Conservation (phyloP, 345 rosid genomes). For the Streptanthus diversifolius region DNA sequence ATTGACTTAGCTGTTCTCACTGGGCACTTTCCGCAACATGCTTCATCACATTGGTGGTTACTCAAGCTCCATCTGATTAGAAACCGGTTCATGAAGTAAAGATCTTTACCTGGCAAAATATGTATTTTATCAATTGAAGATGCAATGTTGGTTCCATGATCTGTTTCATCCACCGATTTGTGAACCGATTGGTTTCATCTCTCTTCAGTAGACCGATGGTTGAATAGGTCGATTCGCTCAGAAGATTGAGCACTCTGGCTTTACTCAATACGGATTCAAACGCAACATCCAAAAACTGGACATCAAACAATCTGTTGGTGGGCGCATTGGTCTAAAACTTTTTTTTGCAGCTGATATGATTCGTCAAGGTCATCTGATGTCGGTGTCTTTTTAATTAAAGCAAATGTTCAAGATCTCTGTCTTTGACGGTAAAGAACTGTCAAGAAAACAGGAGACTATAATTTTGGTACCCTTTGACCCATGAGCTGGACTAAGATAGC, state of each 20-base stretch:
- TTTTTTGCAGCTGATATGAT: constrained; percentile 50
- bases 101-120: constrained; percentile 47
- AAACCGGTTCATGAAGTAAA: constrained; percentile 76
- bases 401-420: constrained; percentile 36
- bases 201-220: constrained; percentile 47
- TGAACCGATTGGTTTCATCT: constrained; percentile 61
- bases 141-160: constrained; percentile 9
- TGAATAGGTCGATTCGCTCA: constrained; percentile 61
- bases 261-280: constrained; percentile 58
- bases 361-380: constrained; percentile 33
- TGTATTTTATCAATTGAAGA: constrained; percentile 19
- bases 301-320: constrained; percentile 39
- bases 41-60: constrained; percentile 14
- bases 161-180: constrained; percentile 25
- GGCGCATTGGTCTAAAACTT: constrained; percentile 26
- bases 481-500: constrained; percentile 88
- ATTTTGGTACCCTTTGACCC: constrained; percentile 76
- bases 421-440: constrained; percentile 56
- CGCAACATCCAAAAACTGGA: constrained; percentile 42
- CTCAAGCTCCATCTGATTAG: constrained; percentile 57
- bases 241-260: constrained; percentile 57
- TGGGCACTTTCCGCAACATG: constrained; percentile 4
- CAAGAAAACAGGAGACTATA: constrained; percentile 69
- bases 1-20: constrained; percentile 35
- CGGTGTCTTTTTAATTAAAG: constrained; percentile 24